Evolutionary conservation across 331 rosid species (phyloP), one percentile per base, ranked within the genome.

Genomic region (Erythrophleum ivorense): DNA sequence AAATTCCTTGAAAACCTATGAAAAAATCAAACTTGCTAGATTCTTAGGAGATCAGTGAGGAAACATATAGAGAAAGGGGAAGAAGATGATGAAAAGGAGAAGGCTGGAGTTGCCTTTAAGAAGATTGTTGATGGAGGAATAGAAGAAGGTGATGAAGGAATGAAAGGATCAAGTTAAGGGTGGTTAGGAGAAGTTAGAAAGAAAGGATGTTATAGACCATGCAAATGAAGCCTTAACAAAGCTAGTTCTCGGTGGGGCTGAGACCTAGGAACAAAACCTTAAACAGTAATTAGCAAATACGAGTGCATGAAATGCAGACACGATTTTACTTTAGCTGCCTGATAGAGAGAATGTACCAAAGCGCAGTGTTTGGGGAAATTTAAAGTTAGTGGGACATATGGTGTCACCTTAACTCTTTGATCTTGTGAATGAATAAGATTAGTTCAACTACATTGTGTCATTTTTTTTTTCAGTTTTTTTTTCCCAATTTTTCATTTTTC

Each of bases 171-270:
- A 24, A 24, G 29, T 91, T 89, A 52, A 89, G 3, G 75, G 98
- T 91, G 78, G 98, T 94, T 66, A 94, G 89, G 11, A 94, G 63
- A 86, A 94, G 82, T 95, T 94, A 97, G 0, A 91, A 82, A 48
- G 97, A 88, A 60, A 94, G 85, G 84, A 94, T 94, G 0, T 95
- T 97, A 64, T 92, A 94, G 36, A 94, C 98, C 85, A 92, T 94
- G 53, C 97, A 97, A 16, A 94, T 86, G 86, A 94, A 94, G 0
- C 97, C 97, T 97, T 97, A 94, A 80, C 98, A 97, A 80, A 94
- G 97, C 87, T 89, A 91, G 57, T 94, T 94, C 83, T 94, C 98
- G 12, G 92, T 91, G 62, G 46, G 19, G 85, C 92, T 86, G 4
- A 94, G 65, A 21, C 98, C 98, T 0, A 97, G 98, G 77, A 85